Percentiles rank a stretch among this genome's conserved stretches.
These are phyloP conservation scores for Heterobasidion parviporum DNA, from an alignment of 1,284 basidiomycete species.

Conservation along the genomic window DNA sequence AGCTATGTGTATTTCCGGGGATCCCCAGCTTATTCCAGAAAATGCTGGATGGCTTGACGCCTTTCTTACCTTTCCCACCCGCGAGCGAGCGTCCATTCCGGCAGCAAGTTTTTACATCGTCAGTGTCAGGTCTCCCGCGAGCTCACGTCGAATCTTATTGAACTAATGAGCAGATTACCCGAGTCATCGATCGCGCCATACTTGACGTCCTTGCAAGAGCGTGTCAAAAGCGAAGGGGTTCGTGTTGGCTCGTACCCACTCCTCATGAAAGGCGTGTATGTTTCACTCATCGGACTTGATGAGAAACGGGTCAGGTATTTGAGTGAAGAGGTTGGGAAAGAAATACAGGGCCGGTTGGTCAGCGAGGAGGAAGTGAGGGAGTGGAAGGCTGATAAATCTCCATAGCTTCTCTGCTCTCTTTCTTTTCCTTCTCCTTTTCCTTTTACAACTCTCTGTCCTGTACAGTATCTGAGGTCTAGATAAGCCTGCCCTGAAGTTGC, in stretches of 20 bases:
- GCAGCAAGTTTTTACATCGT: conserved; percentile 75
- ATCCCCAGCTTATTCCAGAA: conserved; percentile 81
- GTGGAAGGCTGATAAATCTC: conserved; percentile 20
- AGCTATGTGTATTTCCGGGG: conserved; percentile 87
- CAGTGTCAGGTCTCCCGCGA: conserved; percentile 17
- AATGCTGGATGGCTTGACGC: conserved; percentile 65
- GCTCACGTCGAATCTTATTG: neutral
- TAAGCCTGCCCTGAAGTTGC: conserved; percentile 2
- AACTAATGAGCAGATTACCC: conserved; percentile 43
- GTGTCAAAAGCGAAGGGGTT: conserved; percentile 69
- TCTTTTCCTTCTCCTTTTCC: neutral
- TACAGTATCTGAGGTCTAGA: neutral
- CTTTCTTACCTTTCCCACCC: conserved; percentile 73
- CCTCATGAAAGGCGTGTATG: conserved; percentile 55
- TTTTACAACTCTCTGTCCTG: neutral
- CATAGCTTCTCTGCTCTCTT: neutral
- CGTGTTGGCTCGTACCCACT: conserved; percentile 81
- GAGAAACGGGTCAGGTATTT: conserved; percentile 40
- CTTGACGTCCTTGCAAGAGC: conserved; percentile 69
- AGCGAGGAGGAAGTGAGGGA: conserved; percentile 49
- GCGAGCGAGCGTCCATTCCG: conserved; percentile 60
- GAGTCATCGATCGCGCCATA: conserved; percentile 90
- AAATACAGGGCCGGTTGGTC: conserved; percentile 48
- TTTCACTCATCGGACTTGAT: conserved; percentile 77
- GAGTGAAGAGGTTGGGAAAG: conserved; percentile 60